Conservation (phyloP, 2,329 filamentous ascomycete species). For the Ascochyta viciae-villosae region DNA sequence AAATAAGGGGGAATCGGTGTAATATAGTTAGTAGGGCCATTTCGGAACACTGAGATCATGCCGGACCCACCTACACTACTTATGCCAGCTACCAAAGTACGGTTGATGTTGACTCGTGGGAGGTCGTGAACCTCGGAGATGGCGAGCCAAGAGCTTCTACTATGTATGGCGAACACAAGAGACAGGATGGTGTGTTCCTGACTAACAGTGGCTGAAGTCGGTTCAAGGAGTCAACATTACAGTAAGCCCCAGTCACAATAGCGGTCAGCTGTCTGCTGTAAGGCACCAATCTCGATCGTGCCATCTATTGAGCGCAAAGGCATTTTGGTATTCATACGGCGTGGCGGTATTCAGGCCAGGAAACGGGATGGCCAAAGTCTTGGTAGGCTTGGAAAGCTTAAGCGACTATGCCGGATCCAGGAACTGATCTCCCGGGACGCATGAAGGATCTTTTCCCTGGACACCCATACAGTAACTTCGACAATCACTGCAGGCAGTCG, state of each 20-base stretch:
- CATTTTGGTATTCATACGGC: neutral
- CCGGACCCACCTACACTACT: too few relatives aligned
- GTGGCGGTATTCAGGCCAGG: neutral
- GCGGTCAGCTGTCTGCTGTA: neutral
- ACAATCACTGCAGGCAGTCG: neutral
- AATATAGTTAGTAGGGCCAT: too few relatives aligned
- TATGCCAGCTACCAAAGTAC: too few relatives aligned
- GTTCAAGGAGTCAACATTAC: neutral
- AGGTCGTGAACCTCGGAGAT: neutral
- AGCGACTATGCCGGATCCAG: conserved; percentile 10
- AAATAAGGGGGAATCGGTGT: too few relatives aligned
- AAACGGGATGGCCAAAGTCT: conserved; percentile 4
- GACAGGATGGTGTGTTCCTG: too few relatives aligned
- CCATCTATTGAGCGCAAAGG: neutral
- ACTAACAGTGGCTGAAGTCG: neutral
- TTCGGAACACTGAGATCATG: too few relatives aligned
- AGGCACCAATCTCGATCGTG: neutral
- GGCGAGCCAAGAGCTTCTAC: neutral
- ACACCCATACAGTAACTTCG: neutral
- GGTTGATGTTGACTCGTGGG: conserved; percentile 7
- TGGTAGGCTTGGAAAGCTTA: conserved; percentile 6
- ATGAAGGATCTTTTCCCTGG: conserved; percentile 6
- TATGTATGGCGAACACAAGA: neutral
- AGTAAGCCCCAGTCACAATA: neutral
- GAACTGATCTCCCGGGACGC: conserved; percentile 4